phyloP scores from a whole-genome alignment of 192 early-diverging fungal species.

The Backusella mclennaniae region DNA sequence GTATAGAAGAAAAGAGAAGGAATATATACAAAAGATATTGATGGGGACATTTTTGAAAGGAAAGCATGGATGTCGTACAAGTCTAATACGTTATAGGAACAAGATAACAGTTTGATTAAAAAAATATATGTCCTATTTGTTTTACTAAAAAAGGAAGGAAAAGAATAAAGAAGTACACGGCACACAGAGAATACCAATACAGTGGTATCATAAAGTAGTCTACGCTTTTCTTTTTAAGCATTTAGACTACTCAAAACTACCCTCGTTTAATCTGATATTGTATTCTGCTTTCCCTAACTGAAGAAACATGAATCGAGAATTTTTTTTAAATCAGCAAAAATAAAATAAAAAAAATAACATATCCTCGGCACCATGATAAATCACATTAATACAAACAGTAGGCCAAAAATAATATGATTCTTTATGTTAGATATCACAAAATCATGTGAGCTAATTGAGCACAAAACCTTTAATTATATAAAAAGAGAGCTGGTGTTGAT shows the following conservation, averaged over 20 bases:
- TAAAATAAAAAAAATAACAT: background rate
- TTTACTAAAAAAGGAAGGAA: background rate
- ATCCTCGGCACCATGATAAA: background rate
- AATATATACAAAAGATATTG: background rate
- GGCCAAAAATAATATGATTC: background rate
- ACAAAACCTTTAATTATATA: background rate
- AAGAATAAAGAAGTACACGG: background rate
- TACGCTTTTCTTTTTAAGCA: background rate
- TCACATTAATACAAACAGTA: background rate
- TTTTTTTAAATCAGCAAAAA: background rate
- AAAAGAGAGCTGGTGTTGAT: background rate
- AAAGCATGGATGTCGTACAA: background rate
- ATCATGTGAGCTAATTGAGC: conserved; percentile 1
- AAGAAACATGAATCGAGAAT: background rate
- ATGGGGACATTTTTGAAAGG: background rate
- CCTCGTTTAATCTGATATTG: background rate
- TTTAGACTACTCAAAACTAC: background rate
- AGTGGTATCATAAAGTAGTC: background rate
- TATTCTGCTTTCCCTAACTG: background rate
- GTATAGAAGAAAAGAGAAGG: background rate
- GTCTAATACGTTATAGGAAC: background rate
- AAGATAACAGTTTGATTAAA: background rate
- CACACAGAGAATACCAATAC: background rate
- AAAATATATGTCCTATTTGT: background rate
- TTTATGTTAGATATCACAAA: background rate